Evolutionary conservation across 148 eudicot genomes (phyloP), one percentile per base, ranked within the genome.

Genomic region (Arbutus unedo): DNA sequence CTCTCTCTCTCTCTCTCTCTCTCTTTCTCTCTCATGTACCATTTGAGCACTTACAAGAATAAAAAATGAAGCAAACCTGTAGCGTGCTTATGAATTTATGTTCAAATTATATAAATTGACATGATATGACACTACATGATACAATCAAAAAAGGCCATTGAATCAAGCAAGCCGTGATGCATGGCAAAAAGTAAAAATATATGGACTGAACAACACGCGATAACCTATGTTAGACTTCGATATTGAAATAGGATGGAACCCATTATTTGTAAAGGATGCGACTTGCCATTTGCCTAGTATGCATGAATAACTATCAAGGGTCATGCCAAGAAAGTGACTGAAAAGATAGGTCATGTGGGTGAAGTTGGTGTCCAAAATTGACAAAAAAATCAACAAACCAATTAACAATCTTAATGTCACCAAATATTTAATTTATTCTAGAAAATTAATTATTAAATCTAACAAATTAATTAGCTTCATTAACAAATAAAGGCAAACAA

Each of bases 401-500:
- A 67, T 31, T 31, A 60, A 3, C 5, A 67, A 38, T 25, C 4
- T 18, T 78, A 54, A 38, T 56, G 57, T 15, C 64, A 54, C 45
- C 80, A 15, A 78, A 41, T 41, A 70, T 23, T 50, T 50, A 47
- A 70, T 62, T 38, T 14, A 41, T 10, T 5, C 55, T 5, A 8
- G 45, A 71, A 70, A 79, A 66, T 25, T 38, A 55, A 74, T 59
- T 16, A 62, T 44, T 45, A 8, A 18, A 45, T 31, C 21, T 45
- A 72, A 18, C 76, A 18, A 72, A 74, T 23, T 56, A 21, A 82
- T 75, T 75, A 47, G 48, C 74, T 49, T 82, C 62, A 31, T 49
- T 44, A 7, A 25, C 8, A 66, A 68, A 38, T 62, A 71, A 70
- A 68, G 82, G 77, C 77, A 85, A 85, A 70, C 67, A 54, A 71